Base-by-base conservation (phyloP, 2,329 filamentous ascomycete genomes). In the Aspergillus vadensis region DNA sequence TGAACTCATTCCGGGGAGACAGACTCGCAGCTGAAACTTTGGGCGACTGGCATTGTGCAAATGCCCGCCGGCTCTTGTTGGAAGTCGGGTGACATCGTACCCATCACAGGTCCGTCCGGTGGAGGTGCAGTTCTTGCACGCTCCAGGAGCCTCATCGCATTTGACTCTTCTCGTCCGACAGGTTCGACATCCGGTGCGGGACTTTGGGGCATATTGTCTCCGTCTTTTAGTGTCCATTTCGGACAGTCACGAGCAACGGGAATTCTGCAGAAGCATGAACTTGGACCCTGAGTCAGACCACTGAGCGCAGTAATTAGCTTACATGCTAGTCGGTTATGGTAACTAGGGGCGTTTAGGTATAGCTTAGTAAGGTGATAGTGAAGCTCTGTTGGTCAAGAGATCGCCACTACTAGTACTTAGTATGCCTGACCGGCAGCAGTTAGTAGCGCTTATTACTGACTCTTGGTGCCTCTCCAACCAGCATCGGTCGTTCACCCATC, bases 61-160 rank as follows among this genome's bases (percentile, higher is more conserved):
- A 17, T 7, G 32, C 41, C 14, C 47, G 30, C 10, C 12, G 38
- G n/a, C 30, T 49, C 12, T 44, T 49, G 61, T 44, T 49, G 61
- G 61, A 10, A 64, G 62, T 43, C 59, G 59, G 25, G 52, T 47
- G 14, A 65, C 19, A 39, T 66, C 65, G 62, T 78, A 78, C 17
- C 76, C 75, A 56, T 78, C 76, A 59, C 76, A 79, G 43, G 70
- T 69, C 4, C 76, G 72, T 10, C 75, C 74, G 2, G 76, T 76
- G 8, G 65, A 72, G 6, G 64, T 60, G 61, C 77, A 79, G 21
- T 72, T 72, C 12, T 69, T 61, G 61, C 77, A 79, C 17, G 64
- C 66, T 15, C 73, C 75, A 15, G 68, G 69, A 4, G 61, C 61
- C 61, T 78, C 74, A 52, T 78, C 75, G 50, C 65, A 68, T 30